Conservation (phyloP, 2,329 filamentous ascomycete species). For the Lithohypha guttulata region DNA sequence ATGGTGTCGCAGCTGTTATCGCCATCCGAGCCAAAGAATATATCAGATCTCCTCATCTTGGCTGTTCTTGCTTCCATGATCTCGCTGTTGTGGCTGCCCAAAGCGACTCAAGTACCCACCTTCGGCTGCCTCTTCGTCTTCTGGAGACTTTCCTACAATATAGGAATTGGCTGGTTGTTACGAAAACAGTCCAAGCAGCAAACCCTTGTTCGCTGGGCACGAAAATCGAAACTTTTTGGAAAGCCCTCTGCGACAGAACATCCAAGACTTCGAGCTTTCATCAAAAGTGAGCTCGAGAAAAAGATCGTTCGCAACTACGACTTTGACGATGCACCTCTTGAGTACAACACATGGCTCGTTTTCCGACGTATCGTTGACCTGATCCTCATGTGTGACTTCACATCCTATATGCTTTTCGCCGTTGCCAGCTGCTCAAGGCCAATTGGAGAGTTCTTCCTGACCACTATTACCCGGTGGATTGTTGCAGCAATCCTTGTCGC, state of each 20-base stretch:
- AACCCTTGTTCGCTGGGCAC: constrained; percentile 76
- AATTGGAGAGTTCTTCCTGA: constrained; percentile 54
- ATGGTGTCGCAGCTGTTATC: constrained; percentile 98
- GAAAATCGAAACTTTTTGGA: constrained; percentile 76
- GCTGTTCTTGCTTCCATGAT: constrained; percentile 67
- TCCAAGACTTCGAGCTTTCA: constrained; percentile 67
- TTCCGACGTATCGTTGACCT: constrained; percentile 93
- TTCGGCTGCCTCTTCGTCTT: constrained; percentile 80
- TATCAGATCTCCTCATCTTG: constrained; percentile 74
- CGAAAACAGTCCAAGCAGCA: constrained; percentile 83
- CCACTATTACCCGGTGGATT: constrained; percentile 66
- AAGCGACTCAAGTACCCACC: constrained; percentile 57
- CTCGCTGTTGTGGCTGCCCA: constrained; percentile 59
- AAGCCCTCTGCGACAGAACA: constrained; percentile 72
- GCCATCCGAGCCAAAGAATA: constrained; percentile 87
- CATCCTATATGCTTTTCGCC: constrained; percentile 92
- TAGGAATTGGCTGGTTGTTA: constrained; percentile 82
- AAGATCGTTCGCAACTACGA: constrained; percentile 92
- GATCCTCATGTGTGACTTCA: constrained; percentile 98
- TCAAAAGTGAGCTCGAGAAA: constrained; percentile 83
- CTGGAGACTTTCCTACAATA: constrained; percentile 88
- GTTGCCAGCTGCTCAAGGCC: constrained; percentile 74
- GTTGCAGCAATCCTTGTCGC: constrained; percentile 67
- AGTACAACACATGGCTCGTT: constrained; percentile 98
- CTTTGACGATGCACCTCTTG: constrained; percentile 83